These are phyloP conservation scores for Linderniella brevidens DNA, from an alignment of 257 asterid genomes.

Conservation along the genomic window DNA sequence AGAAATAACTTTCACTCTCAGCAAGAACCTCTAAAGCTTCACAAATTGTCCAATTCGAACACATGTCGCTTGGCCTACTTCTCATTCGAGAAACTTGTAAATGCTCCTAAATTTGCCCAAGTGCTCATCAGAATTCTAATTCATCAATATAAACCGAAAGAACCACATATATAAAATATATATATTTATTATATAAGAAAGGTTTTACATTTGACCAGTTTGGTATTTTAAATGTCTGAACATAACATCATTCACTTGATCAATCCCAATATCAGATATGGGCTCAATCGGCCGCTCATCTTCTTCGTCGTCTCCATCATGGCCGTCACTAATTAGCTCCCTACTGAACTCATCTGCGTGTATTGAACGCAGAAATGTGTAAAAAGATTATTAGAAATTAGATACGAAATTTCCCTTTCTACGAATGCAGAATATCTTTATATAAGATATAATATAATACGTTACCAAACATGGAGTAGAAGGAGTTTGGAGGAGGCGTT, in stretches of 20 bases:
- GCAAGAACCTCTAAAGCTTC: no score
- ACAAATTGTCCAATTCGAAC: no score
- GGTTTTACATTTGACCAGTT: no score
- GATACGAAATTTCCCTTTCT: background rate
- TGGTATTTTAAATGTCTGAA: slow-evolving; percentile 20
- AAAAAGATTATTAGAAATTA: slow-evolving; percentile 6
- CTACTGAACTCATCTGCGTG: slow-evolving; percentile 72
- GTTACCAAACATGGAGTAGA: slow-evolving; percentile 53
- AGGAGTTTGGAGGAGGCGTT: slow-evolving; percentile 71
- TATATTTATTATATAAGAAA: no score
- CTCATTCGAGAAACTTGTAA: no score
- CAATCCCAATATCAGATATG: slow-evolving; percentile 52
- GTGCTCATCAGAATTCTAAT: no score
- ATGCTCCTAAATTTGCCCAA: no score
- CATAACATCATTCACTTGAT: slow-evolving; percentile 51
- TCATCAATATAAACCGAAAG: no score
- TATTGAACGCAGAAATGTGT: slow-evolving; percentile 4
- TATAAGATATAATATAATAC: slow-evolving; percentile 3
- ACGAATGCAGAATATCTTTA: background rate
- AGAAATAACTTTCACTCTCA: no score
- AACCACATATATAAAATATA: no score
- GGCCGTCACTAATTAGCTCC: slow-evolving; percentile 26
- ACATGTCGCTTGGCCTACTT: no score
- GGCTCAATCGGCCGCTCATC: slow-evolving; percentile 86
- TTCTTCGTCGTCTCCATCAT: slow-evolving; percentile 23